These are phyloP conservation scores for Chlamydomonas applanata DNA, from an alignment of 139 green algal genomes.

Conservation along the genomic window DNA sequence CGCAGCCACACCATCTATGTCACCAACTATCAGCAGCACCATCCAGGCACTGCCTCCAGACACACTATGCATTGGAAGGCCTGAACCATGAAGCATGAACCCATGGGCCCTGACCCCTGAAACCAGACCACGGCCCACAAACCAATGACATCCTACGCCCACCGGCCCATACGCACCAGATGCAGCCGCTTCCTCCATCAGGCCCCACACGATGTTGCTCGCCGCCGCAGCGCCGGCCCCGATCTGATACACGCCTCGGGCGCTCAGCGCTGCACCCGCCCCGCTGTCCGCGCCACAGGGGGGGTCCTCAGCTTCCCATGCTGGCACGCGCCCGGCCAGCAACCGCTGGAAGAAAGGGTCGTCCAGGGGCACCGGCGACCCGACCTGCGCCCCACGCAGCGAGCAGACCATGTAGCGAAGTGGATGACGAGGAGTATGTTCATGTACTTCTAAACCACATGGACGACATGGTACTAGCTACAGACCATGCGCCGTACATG, in stretches of 20 bases:
- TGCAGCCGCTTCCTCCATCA: not conserved
- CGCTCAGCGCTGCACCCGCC: not conserved
- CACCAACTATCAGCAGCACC: no score
- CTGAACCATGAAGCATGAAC: no score
- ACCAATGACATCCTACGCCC: not conserved
- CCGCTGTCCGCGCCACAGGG: not conserved
- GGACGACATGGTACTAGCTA: no score
- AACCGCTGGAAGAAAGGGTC: not conserved
- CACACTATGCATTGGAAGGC: no score
- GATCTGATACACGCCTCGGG: not conserved
- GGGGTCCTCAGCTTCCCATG: not conserved
- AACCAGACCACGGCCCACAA: not conserved
- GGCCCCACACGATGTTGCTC: not conserved
- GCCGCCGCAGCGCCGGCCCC: not conserved
- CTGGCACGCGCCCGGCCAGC: not conserved
- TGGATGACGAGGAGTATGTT: no score
- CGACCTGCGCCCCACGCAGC: no score
- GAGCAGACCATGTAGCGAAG: no score
- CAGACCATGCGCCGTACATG: no score
- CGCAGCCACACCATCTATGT: no score
- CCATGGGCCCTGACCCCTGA: not conserved
- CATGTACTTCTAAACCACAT: no score
- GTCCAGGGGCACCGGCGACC: not conserved
- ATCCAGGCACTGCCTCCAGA: no score
- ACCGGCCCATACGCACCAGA: conserved; percentile 8